Evolutionary conservation across 83 land plant genomes (phyloP).

Genomic region (Thuja plicata): DNA sequence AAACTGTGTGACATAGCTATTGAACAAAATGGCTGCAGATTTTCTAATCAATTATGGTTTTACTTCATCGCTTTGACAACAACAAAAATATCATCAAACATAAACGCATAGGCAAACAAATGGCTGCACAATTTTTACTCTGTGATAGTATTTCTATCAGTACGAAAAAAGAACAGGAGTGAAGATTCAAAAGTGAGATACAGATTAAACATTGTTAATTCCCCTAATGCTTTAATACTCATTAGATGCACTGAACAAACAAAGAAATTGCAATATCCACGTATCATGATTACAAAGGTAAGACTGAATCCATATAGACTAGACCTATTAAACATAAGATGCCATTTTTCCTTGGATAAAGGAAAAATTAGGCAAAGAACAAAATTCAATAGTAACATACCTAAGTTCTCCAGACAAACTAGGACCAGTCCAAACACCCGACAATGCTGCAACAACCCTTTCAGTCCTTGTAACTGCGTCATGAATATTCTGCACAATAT

Average conservation of each 20-base stretch:
- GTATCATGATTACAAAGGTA: background rate
- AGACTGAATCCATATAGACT: background rate
- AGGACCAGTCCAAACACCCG: conserved; percentile 86
- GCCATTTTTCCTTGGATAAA: background rate
- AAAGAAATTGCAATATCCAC: background rate
- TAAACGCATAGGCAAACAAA: background rate
- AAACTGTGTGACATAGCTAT: no score
- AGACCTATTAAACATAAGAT: background rate
- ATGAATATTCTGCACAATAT: conserved; percentile 51
- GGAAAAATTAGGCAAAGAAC: background rate
- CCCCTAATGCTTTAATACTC: background rate
- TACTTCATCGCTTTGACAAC: background rate
- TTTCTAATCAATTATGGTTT: no score
- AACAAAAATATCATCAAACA: background rate
- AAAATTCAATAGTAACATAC: conserved; percentile 22
- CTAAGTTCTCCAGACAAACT: conserved; percentile 48
- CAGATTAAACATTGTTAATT: background rate
- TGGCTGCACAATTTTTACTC: background rate
- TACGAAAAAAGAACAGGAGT: background rate
- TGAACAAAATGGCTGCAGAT: no score
- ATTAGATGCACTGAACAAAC: background rate
- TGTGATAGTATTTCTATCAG: background rate
- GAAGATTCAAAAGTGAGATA: background rate
- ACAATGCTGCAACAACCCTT: conserved; percentile 72
- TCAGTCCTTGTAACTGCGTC: conserved; percentile 90